Base-by-base conservation (phyloP, 169 alveolate genomes). In the Cryptosporidium baileyi region DNA sequence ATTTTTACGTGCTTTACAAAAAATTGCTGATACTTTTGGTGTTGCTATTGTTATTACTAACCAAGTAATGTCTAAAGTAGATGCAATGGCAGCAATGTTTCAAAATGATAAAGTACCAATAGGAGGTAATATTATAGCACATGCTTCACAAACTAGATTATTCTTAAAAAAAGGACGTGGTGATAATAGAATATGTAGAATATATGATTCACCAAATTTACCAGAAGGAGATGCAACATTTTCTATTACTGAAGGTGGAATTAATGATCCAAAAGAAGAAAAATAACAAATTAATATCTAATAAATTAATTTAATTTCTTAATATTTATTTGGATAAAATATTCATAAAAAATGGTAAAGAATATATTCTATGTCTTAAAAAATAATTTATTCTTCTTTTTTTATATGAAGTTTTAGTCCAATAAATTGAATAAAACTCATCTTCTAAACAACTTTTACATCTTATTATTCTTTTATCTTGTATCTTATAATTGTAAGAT, bases 51-150 rank as follows among this genome's bases (percentile, higher is more conserved):
- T 96, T 1, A 94, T 97, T 13, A 95, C 99, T 26, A 97, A 98
- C 89, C 98, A 98, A 90, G 98, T 96, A 24, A 94, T 97, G 88
- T 95, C 98, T 26, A 91, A 91, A 74, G 98, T 96, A 19, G 99
- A 95, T 89, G 97, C 91, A 24, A 91, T 92, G 93, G 85, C 95
- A 60, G 88, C 93, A 0, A 88, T 92, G 90, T 92, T 89, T 82
- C 95, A 91, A 5, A 90, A 80, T 54, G 96, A 92, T 57, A 92
- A 93, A 89, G 88, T 92, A 93, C 96, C 99, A 7, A 95, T 97
- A 40, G 99, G 99, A 17, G 99, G 99, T 6, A 96, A 98, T 93
- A 96, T 98, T 38, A 94, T 98, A 89, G 99, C 99, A 30, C 99
- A 97, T 92, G 99, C 99, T 43, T 93, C 99, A 28, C 97, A 96